A percentile compares a stretch with the other conserved stretches of the same genome.
Conservation (phyloP, 1,284 basidiomycete species). For the Puccinia novopanici region DNA sequence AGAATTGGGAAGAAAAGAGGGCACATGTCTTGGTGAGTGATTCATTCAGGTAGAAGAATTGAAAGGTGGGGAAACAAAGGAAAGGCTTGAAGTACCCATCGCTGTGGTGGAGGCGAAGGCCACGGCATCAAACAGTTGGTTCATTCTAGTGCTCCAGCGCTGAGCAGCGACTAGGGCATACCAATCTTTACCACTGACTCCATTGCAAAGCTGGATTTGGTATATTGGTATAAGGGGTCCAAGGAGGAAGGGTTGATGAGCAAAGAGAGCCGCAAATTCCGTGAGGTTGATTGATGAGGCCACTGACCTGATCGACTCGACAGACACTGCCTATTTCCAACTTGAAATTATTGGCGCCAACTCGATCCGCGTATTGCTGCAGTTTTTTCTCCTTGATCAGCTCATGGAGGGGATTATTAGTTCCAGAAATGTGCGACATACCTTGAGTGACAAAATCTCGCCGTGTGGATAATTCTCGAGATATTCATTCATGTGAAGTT, state of each 20-base stretch:
- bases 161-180: conserved; percentile 51
- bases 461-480: conserved; percentile 46
- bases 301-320: conserved; percentile 44
- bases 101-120: conserved; percentile 42
- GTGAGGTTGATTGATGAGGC: background rate
- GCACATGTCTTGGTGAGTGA: background rate
- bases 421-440: background rate
- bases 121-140: conserved; percentile 44
- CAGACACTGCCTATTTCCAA: conserved; percentile 42
- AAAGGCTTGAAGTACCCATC: conserved; percentile 32
- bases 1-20: background rate
- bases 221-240: background rate
- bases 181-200: conserved; percentile 49
- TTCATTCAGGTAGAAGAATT: background rate
- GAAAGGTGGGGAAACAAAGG: background rate
- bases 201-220: conserved; percentile 40
- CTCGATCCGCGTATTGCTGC: conserved; percentile 47
- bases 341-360: conserved; percentile 50
- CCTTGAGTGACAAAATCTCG: conserved; percentile 29
- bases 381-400: background rate
- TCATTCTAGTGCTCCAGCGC: conserved; percentile 46
- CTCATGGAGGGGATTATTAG: background rate
- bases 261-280: too few relatives aligned
- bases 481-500: conserved; percentile 49
- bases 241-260: too few relatives aligned